Conservation (phyloP, 2,329 filamentous ascomycete genomes). For the Pyrenophora tritici-repentis region DNA sequence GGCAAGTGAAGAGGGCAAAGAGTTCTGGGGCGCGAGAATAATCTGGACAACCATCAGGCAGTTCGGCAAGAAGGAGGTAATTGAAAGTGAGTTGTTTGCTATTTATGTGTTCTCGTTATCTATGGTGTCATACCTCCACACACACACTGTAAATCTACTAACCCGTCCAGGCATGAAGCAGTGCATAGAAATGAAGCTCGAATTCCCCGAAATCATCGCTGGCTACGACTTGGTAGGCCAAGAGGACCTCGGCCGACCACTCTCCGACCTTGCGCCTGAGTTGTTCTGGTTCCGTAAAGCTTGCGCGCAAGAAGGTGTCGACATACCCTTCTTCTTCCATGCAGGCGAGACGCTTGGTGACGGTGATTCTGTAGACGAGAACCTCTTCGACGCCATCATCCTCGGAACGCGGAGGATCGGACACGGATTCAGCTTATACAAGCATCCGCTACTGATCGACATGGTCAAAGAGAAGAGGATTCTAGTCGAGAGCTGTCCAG, state of each 20-base stretch:
- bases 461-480: slow-evolving; percentile 89
- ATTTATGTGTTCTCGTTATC: not conserved
- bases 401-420: slow-evolving; percentile 88
- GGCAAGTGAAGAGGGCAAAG: slow-evolving; percentile 68
- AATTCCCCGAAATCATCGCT: slow-evolving; percentile 77
- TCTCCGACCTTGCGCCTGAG: slow-evolving; percentile 78
- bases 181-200: slow-evolving; percentile 80
- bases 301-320: slow-evolving; percentile 75
- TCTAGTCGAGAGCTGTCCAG: slow-evolving; percentile 86
- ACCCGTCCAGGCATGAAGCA: slow-evolving; percentile 69
- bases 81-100: slow-evolving; percentile 59
- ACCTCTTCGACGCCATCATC: slow-evolving; percentile 87
- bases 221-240: slow-evolving; percentile 91
- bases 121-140: not conserved
- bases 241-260: slow-evolving; percentile 77
- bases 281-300: slow-evolving; percentile 93
- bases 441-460: slow-evolving; percentile 86
- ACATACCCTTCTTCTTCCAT: slow-evolving; percentile 95
- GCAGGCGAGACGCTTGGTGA: slow-evolving; percentile 86
- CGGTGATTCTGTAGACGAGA: slow-evolving; percentile 76
- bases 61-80: slow-evolving; percentile 66
- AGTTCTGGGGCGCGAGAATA: slow-evolving; percentile 82
- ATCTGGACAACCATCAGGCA: slow-evolving; percentile 81
- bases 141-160: not conserved
- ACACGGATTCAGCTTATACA: slow-evolving; percentile 85